Evolutionary conservation across 2,329 filamentous ascomycete species (phyloP).

Genomic region (Aspergillus udagawae): DNA sequence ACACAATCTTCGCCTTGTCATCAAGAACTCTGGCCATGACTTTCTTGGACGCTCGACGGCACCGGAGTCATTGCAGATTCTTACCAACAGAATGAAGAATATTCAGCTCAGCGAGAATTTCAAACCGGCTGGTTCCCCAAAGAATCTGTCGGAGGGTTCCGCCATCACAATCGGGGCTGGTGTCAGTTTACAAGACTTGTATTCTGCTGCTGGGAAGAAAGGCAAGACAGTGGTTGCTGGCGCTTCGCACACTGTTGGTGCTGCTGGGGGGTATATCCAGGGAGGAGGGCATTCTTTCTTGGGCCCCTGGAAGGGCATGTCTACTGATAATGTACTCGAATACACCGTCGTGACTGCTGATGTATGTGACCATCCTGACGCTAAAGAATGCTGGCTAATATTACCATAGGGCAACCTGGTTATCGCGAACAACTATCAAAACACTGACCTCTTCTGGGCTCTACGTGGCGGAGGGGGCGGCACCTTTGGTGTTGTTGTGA

Average conservation of each 20-base stretch:
- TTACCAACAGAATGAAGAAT: conserved; percentile 14
- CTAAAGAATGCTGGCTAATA: not conserved
- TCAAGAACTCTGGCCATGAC: conserved; percentile 34
- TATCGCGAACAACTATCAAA: conserved; percentile 38
- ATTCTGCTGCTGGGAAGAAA: not conserved
- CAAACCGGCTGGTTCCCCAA: not conserved
- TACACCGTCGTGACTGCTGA: conserved; percentile 47
- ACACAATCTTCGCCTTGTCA: conserved; percentile 20
- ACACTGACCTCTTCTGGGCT: conserved; percentile 48
- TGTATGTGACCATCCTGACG: conserved; percentile 1
- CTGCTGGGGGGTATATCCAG: conserved; percentile 34
- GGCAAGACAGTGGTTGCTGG: conserved; percentile 7
- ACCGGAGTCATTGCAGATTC: conserved; percentile 29
- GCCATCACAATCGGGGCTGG: conserved; percentile 8
- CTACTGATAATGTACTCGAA: conserved; percentile 47
- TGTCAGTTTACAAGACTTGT: conserved; percentile 4
- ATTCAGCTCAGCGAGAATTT: conserved; percentile 6
- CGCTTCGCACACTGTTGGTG: conserved; percentile 13
- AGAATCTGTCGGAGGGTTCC: not conserved
- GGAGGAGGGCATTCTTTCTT: conserved; percentile 44
- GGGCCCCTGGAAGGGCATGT: conserved; percentile 48
- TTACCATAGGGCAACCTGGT: conserved; percentile 36
- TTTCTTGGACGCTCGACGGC: conserved; percentile 20
- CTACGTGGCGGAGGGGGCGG: conserved; percentile 55
- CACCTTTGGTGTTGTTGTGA: conserved; percentile 39